phyloP scores from a whole-genome alignment of 2,329 filamentous ascomycete genomes.

The Stemphylium vesicarium region DNA sequence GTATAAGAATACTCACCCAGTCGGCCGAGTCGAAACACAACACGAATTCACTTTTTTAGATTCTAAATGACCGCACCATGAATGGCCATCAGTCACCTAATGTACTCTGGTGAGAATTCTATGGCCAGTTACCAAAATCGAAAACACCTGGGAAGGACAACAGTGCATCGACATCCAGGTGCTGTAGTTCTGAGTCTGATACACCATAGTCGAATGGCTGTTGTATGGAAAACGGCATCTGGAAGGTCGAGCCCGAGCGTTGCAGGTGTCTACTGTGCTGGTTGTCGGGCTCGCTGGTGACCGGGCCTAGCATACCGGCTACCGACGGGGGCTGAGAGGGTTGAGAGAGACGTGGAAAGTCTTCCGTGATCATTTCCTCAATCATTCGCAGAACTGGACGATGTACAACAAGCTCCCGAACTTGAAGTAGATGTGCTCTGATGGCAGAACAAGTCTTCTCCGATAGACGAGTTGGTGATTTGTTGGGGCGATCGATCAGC shows the following conservation, averaged over 20 bases:
- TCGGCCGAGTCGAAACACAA: too few relatives aligned
- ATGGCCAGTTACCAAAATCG: constrained; percentile 14
- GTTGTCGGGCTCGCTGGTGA: background rate
- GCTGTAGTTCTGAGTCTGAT: background rate
- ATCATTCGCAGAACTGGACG: constrained; percentile 27
- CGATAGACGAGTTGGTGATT: constrained; percentile 19
- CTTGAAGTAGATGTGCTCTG: constrained; percentile 13
- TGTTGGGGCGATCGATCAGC: constrained; percentile 22
- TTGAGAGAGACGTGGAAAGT: constrained; percentile 17
- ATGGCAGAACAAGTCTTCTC: constrained; percentile 17
- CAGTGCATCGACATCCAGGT: constrained; percentile 11
- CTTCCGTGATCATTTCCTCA: constrained; percentile 25
- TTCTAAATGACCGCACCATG: too few relatives aligned
- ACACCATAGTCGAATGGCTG: constrained; percentile 11
- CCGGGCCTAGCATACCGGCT: constrained; percentile 10
- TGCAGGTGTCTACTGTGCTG: background rate
- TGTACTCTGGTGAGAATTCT: background rate
- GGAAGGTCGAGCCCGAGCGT: constrained; percentile 9
- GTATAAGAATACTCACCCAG: too few relatives aligned
- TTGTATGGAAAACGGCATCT: constrained; percentile 20
- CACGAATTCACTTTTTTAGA: too few relatives aligned
- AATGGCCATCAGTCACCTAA: too few relatives aligned
- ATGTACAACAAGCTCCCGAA: constrained; percentile 24
- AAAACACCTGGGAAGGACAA: constrained; percentile 25
- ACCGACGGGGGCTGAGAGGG: constrained; percentile 6